Evolutionary conservation across 495 filamentous ascomycete species (phyloP), one percentile per base, ranked within the genome.

Genomic region (Staphylotrichum longicolle): DNA sequence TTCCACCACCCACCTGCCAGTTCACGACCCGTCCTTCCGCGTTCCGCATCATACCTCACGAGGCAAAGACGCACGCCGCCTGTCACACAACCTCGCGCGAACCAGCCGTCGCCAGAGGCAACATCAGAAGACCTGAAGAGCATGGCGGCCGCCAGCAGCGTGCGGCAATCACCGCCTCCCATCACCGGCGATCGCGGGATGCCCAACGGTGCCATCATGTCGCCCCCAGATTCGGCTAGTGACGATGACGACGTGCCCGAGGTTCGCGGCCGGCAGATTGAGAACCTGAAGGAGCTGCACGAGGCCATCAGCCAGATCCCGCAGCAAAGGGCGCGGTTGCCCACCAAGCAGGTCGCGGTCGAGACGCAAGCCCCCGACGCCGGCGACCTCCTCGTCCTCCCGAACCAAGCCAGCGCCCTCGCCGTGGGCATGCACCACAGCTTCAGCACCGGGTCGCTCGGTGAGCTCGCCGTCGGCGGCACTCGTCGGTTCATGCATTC

Each of bases 201-300:
- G 72, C 90, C 91, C 39, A 82, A 85, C 41, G 91, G 88, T 54
- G 91, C 91, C 42, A 80, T 95, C 51, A 87, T 93, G 32, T 95
- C 93, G 3, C 92, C 92, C 27, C 93, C 93, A 1, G 93, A 96
- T 58, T 96, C 93, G 10, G 79, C 82, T 41, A 91, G 90, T 71
- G 94, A 98, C 72, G 93, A 96, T 67, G 94, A 96, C 63, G 83
- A 85, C 7, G 62, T 68, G 41, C 76, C 66, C 57, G 80, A 74
- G 68, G 69, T 71, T 20, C 75, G 79, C 30, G 42, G 78, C 41
- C 81, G 85, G 60, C 77, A 82, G 46, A 76, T 86, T 32, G 80
- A 85, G 63, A 88, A 85, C 58, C 77, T 91, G 59, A 86, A 87
- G 66, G 89, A 93, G 74, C 78, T 96, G 54, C 87, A 94, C 67